These are phyloP conservation scores for Globisporangium paddicum DNA, from an alignment of 352 stramenopile genomes.

Conservation along the genomic window DNA sequence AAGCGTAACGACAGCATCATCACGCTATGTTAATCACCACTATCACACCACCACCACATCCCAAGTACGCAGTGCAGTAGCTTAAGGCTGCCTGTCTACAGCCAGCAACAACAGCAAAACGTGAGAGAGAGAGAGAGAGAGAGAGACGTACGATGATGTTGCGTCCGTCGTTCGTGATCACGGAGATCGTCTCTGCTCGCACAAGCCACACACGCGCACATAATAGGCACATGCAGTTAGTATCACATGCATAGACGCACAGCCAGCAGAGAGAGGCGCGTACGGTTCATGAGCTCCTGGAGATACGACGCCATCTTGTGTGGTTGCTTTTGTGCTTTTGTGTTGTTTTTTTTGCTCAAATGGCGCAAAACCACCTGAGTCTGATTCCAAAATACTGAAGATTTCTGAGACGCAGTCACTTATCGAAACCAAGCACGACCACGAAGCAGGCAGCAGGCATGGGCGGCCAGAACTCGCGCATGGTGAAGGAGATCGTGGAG, in stretches of 20 bases:
- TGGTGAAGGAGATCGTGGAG: conserved; percentile 70
- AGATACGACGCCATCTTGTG: conserved; percentile 72
- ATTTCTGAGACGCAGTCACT: conserved; percentile 1
- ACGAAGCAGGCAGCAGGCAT: conserved; percentile 25
- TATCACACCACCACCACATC: no score
- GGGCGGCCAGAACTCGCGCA: conserved; percentile 76
- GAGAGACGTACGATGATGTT: conserved; percentile 88
- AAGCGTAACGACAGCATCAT: background rate
- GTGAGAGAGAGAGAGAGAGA: no score
- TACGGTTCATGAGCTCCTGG: conserved; percentile 82
- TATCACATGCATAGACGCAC: background rate
- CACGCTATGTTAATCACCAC: no score
- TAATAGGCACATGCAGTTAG: no score
- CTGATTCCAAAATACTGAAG: no score
- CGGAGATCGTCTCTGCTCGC: conserved; percentile 80
- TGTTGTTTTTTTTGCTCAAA: background rate
- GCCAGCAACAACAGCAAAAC: conserved; percentile 4
- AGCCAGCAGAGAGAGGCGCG: conserved; percentile 10
- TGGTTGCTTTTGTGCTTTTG: background rate
- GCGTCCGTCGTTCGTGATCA: conserved; percentile 93
- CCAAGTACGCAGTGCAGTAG: no score
- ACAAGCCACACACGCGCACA: background rate
- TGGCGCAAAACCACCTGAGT: background rate
- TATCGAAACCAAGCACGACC: background rate
- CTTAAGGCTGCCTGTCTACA: background rate